phyloP scores from a whole-genome alignment of 305 asterid species.

The Euphrasia arctica region DNA sequence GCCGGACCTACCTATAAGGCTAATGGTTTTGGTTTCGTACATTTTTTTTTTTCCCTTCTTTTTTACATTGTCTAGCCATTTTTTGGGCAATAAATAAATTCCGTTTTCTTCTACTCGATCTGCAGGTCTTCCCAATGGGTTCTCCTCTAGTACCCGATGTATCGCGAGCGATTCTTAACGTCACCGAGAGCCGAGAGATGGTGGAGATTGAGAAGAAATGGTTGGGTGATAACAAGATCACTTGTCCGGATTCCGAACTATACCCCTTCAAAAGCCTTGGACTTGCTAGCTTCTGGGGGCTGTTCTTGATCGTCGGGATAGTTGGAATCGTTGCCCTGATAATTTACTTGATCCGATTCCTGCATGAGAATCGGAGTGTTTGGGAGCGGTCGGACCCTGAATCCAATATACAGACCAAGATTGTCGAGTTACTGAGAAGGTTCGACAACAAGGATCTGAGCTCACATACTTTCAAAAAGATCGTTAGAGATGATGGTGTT shows the following conservation, averaged over 20 bases:
- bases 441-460: constrained; percentile 30
- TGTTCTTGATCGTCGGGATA: constrained; percentile 33
- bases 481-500: background rate
- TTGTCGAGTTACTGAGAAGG: constrained; percentile 10
- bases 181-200: constrained; percentile 34
- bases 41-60: constrained; percentile 10
- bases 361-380: constrained; percentile 26
- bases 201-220: constrained; percentile 29
- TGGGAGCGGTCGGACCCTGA: constrained; percentile 11
- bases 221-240: constrained; percentile 26
- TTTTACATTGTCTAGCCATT: background rate
- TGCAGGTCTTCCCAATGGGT: constrained; percentile 57
- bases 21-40: constrained; percentile 51
- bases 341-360: constrained; percentile 23
- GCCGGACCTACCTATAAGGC: constrained; percentile 42
- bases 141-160: constrained; percentile 47
- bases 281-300: constrained; percentile 45
- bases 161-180: constrained; percentile 40
- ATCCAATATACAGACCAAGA: constrained; percentile 26
- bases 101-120: background rate
- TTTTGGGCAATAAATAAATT: background rate
- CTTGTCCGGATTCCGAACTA: constrained; percentile 26
- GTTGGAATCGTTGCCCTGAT: constrained; percentile 28
- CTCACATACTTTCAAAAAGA: constrained; percentile 18
- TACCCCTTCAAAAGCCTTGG: constrained; percentile 31